Percentiles rank a stretch among this genome's conserved stretches.
Conservation (phyloP, 2,329 filamentous ascomycete species). For the Colletotrichum agaves region DNA sequence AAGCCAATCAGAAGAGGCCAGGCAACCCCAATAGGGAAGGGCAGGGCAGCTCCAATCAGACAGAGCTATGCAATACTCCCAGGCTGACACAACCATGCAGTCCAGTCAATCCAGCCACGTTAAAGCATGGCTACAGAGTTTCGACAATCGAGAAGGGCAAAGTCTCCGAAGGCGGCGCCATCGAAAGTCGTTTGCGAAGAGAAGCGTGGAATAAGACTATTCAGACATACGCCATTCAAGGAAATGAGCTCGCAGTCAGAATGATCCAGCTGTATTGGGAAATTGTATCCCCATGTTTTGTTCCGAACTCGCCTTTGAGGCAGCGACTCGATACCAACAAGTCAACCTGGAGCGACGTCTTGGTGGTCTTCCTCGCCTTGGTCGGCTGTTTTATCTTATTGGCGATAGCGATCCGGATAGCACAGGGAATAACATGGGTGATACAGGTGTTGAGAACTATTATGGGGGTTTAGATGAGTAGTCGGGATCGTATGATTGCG, state of each 20-base stretch:
- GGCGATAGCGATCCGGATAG: constrained; percentile 16
- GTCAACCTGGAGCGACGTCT: constrained; percentile 29
- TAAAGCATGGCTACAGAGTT: constrained; percentile 16
- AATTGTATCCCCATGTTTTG: constrained; percentile 28
- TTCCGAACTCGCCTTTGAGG: constrained; percentile 31
- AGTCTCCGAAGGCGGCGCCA: constrained; percentile 35
- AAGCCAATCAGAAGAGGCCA: neutral
- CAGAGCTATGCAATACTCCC: neutral
- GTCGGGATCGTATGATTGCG: constrained; percentile 21
- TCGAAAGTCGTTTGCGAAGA: constrained; percentile 34
- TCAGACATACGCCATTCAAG: constrained; percentile 12
- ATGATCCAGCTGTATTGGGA: constrained; percentile 17
- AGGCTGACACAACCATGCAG: neutral
- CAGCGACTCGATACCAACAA: constrained; percentile 24
- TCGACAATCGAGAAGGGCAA: neutral
- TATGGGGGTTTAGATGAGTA: constrained; percentile 9
- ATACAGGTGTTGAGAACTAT: constrained; percentile 13
- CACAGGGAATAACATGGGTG: constrained; percentile 23
- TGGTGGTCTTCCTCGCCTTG: constrained; percentile 6
- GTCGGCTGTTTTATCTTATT: constrained; percentile 21
- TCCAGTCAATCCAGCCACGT: neutral
- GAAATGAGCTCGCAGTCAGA: constrained; percentile 25
- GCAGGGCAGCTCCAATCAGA: neutral
- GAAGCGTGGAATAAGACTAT: constrained; percentile 3
- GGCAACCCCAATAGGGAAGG: neutral